Percentiles rank a stretch among this genome's conserved stretches.
These are phyloP conservation scores for Canariomyces notabilis DNA, from an alignment of 2,329 filamentous ascomycete species.

Conservation along the genomic window DNA sequence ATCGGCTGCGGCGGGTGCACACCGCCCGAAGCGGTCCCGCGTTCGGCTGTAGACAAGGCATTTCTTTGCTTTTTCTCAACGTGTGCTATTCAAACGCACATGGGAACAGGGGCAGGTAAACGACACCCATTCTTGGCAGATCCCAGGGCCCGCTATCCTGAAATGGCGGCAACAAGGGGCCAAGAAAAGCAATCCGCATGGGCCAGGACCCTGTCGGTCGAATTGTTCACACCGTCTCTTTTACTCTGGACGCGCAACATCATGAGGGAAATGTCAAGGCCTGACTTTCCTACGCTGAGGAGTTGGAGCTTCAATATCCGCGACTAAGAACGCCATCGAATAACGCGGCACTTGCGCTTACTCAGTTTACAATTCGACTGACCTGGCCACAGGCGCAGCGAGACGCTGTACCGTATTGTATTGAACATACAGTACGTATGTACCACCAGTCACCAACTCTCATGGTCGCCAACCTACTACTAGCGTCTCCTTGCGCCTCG, in stretches of 20 bases:
- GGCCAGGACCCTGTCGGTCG: constrained; percentile 1
- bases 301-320: too few relatives aligned
- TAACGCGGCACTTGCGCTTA: too few relatives aligned
- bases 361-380: too few relatives aligned
- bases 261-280: too few relatives aligned
- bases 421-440: too few relatives aligned
- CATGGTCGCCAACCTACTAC: too few relatives aligned
- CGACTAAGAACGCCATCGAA: too few relatives aligned
- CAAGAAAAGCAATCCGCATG: not conserved
- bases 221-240: constrained; percentile 15
- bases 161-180: constrained; percentile 5
- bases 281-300: too few relatives aligned
- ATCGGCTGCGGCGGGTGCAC: constrained; percentile 3
- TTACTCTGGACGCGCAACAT: not conserved
- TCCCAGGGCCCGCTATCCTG: not conserved
- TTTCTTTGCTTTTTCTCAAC: not conserved
- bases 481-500: not conserved
- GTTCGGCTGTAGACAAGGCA: constrained; percentile 4
- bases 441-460: too few relatives aligned
- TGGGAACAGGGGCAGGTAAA: constrained; percentile 10
- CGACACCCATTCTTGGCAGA: constrained; percentile 12
- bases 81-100: constrained; percentile 13
- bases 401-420: too few relatives aligned
- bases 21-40: constrained; percentile 13
- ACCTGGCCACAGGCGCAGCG: too few relatives aligned